Percentiles rank a stretch among this genome's conserved stretches.
Conservation (phyloP, 176 grass and related monocot species). For the Hyparrhenia diplandra region DNA sequence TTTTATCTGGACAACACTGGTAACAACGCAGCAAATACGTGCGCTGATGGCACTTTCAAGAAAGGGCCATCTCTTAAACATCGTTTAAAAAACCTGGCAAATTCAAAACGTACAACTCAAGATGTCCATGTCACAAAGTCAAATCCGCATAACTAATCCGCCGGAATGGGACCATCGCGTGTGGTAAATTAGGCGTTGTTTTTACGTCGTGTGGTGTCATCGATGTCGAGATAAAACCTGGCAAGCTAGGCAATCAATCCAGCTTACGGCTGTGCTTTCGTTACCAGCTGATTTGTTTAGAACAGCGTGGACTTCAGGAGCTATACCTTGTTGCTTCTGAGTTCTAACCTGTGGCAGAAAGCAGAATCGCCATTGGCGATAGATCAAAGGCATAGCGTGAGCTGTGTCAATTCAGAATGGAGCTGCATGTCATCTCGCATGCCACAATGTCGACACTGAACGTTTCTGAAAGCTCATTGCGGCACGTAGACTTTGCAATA, state of each 20-base stretch:
- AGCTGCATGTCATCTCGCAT: neutral
- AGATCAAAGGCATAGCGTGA: neutral
- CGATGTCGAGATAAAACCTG: neutral
- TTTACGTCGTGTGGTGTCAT: neutral
- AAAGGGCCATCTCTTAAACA: neutral
- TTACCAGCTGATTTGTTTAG: neutral
- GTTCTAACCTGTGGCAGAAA: neutral
- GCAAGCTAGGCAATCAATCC: neutral
- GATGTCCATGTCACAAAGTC: constrained; percentile 15
- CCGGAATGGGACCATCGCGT: neutral
- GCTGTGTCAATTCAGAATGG: neutral
- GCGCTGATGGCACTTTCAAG: neutral
- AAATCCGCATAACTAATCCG: neutral
- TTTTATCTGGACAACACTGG: neutral
- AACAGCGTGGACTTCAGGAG: neutral
- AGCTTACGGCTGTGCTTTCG: neutral
- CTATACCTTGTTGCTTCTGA: neutral
- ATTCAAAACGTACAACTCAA: neutral
- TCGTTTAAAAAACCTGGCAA: neutral
- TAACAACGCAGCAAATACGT: neutral
- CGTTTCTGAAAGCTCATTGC: neutral
- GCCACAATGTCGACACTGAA: neutral
- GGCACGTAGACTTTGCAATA: neutral
- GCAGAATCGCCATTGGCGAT: neutral
- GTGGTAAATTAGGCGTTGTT: neutral